These are phyloP conservation scores for Balamuthia mandrillaris DNA, from an alignment of 208 protist genomes.

Conservation along the genomic window DNA sequence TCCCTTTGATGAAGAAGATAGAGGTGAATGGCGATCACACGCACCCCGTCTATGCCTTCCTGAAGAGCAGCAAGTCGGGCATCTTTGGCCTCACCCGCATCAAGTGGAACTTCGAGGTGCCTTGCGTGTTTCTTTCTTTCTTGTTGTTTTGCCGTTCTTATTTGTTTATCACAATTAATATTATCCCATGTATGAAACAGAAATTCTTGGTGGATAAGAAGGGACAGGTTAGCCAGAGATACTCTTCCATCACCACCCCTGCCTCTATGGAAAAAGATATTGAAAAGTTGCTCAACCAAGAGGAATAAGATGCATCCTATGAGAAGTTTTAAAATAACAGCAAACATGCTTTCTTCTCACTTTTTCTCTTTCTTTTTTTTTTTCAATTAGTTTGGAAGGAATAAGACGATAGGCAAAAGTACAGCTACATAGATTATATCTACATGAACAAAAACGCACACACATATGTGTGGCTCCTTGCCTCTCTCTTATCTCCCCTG, in stretches of 20 bases:
- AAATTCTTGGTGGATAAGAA: constrained; percentile 30
- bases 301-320: too few species aligned
- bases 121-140: too few species aligned
- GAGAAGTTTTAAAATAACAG: too few species aligned
- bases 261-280: not conserved
- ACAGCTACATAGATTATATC: too few species aligned
- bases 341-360: too few species aligned
- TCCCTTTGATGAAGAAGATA: constrained; percentile 36
- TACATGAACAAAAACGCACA: too few species aligned
- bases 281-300: constrained; percentile 19
- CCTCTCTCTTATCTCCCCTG: too few species aligned
- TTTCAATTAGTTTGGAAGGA: too few species aligned
- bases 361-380: too few species aligned
- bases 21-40: constrained; percentile 30
- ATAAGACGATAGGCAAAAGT: too few species aligned
- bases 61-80: constrained; percentile 11
- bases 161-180: not conserved
- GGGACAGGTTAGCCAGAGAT: not conserved
- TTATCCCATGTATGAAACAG: not conserved
- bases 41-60: constrained; percentile 20
- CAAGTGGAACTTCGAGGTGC: constrained; percentile 50
- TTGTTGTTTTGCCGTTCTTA: too few species aligned
- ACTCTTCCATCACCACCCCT: not conserved
- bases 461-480: too few species aligned
- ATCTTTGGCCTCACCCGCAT: constrained; percentile 15